A percentile compares a stretch with the other conserved stretches of the same genome.
phyloP scores from a whole-genome alignment of 345 rosid genomes.

The Syzygium aqueum region DNA sequence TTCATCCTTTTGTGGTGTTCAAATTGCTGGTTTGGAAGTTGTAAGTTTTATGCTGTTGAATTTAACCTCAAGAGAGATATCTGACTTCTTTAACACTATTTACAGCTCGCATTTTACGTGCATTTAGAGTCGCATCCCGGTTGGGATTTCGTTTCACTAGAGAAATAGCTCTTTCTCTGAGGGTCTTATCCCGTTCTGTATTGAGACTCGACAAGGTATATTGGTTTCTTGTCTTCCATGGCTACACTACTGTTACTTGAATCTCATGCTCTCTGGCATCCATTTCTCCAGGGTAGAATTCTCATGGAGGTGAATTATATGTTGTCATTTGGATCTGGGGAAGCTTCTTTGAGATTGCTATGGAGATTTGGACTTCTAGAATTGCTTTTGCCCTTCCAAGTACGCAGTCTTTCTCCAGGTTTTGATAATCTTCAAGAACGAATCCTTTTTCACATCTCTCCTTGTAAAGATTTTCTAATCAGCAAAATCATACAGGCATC shows the following conservation, averaged over 20 bases:
- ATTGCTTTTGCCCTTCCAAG: conserved; percentile 81
- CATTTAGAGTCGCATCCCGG: conserved; percentile 62
- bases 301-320: conserved; percentile 96
- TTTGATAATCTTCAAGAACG: neutral
- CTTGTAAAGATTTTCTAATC: conserved; percentile 5
- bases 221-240: neutral
- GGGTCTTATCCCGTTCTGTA: conserved; percentile 40
- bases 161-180: conserved; percentile 75
- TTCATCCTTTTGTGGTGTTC: neutral
- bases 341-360: conserved; percentile 79
- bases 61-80: neutral
- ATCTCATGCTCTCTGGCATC: conserved; percentile 2
- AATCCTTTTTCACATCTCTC: neutral
- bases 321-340: conserved; percentile 95
- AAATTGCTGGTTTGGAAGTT: neutral
- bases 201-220: conserved; percentile 63
- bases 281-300: conserved; percentile 56
- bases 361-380: conserved; percentile 96
- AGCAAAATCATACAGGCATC: conserved; percentile 53
- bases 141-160: conserved; percentile 66
- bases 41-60: neutral
- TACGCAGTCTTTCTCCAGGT: neutral
- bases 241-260: neutral
- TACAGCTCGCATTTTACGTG: conserved; percentile 73
- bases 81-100: neutral